Percentiles rank a stretch among this genome's conserved stretches.
Conservation (phyloP, 169 alveolate genomes). For the Neospora caninum region DNA sequence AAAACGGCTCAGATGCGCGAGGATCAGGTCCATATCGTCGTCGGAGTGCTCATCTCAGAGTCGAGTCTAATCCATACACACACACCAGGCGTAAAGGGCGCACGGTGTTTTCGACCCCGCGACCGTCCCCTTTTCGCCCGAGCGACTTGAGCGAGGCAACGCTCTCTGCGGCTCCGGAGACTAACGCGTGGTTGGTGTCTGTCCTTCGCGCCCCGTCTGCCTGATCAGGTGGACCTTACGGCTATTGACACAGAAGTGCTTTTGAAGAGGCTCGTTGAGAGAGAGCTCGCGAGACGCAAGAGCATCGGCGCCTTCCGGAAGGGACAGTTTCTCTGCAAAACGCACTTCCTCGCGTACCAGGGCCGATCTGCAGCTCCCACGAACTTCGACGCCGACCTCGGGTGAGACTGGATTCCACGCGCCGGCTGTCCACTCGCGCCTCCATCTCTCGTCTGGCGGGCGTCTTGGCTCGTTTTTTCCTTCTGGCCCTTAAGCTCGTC, state of each 20-base stretch:
- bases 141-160: too few species aligned
- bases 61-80: too few species aligned
- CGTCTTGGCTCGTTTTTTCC: background rate
- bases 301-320: constrained; percentile 76
- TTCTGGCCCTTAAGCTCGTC: too few species aligned
- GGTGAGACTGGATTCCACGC: constrained; percentile 67
- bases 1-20: too few species aligned
- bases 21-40: too few species aligned
- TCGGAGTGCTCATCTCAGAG: too few species aligned
- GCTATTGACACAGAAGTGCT: constrained; percentile 82
- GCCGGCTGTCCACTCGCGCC: constrained; percentile 31
- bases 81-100: too few species aligned
- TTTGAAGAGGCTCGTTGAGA: constrained; percentile 78
- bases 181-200: too few species aligned
- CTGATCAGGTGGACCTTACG: constrained; percentile 35
- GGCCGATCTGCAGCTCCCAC: constrained; percentile 88
- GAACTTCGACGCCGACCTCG: constrained; percentile 80
- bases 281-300: constrained; percentile 79
- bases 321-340: constrained; percentile 78
- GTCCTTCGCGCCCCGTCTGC: too few species aligned
- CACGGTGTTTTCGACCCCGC: too few species aligned
- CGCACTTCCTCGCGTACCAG: constrained; percentile 85
- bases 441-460: constrained; percentile 21
- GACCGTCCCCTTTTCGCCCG: too few species aligned
- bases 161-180: too few species aligned